These are phyloP conservation scores for Botryotinia narcissicola DNA, from an alignment of 2,329 filamentous ascomycete species.

Conservation along the genomic window DNA sequence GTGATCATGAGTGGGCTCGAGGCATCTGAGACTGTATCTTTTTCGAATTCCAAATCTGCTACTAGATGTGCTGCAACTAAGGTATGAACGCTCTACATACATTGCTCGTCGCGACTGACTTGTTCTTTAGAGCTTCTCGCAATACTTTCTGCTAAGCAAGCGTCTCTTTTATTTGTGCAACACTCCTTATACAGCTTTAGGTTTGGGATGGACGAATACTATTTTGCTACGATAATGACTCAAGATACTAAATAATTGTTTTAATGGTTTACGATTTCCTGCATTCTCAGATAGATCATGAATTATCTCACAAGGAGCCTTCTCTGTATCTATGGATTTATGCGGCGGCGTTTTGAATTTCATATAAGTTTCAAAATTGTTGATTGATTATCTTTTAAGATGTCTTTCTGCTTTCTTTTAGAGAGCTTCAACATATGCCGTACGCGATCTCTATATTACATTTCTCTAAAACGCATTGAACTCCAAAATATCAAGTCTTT, in stretches of 20 bases:
- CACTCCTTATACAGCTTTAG: constrained; percentile 5
- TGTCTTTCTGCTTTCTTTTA: neutral
- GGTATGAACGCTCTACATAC: neutral
- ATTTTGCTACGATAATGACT: constrained; percentile 13
- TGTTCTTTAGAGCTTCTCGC: neutral
- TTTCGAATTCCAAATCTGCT: neutral
- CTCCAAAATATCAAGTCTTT: neutral
- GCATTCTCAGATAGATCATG: neutral
- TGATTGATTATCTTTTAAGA: neutral
- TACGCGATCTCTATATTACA: neutral
- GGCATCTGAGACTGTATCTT: neutral
- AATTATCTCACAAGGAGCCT: neutral
- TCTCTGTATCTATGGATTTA: neutral
- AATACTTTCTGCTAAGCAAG: neutral
- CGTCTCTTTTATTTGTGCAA: neutral
- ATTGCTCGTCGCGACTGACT: neutral
- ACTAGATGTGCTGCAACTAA: neutral
- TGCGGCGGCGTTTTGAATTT: constrained; percentile 8
- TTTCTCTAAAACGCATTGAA: neutral
- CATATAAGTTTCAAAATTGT: neutral
- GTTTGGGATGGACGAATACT: neutral
- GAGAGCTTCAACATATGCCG: neutral
- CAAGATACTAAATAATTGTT: neutral
- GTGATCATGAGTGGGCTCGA: constrained; percentile 17
- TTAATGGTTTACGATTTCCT: neutral